These are phyloP conservation scores for Aphanomyces invadans DNA, from an alignment of 352 stramenopile species.

Conservation along the genomic window DNA sequence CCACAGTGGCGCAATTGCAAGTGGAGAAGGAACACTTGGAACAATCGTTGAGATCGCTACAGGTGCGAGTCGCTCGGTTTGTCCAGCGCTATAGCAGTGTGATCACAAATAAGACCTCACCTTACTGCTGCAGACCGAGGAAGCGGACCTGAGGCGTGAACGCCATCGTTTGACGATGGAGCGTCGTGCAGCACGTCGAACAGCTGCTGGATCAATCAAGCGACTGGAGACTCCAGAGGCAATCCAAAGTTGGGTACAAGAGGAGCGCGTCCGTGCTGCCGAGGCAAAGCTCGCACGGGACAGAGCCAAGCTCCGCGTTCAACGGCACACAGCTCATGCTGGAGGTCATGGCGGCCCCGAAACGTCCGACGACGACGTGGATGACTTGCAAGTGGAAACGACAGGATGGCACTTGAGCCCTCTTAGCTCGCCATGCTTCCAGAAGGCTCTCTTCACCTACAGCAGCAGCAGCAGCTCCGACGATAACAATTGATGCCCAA, in stretches of 20 bases:
- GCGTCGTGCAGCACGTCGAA: neutral
- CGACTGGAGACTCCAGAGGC: neutral
- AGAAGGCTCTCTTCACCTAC: constrained; percentile 18
- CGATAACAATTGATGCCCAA: constrained; percentile 15
- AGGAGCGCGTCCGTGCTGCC: neutral
- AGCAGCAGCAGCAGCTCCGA: constrained; percentile 20
- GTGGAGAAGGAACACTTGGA: constrained; percentile 11
- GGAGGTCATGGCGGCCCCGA: constrained; percentile 3
- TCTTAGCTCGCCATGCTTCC: neutral
- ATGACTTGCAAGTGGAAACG: neutral
- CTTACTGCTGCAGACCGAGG: constrained; percentile 13
- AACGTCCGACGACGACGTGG: neutral
- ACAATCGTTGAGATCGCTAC: neutral
- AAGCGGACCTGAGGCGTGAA: neutral
- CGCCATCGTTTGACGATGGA: constrained; percentile 14
- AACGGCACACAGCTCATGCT: neutral
- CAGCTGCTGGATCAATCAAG: neutral
- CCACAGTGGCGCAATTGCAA: neutral
- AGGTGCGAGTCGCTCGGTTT: neutral
- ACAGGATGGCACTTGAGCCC: constrained; percentile 6
- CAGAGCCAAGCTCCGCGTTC: constrained; percentile 12
- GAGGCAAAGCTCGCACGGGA: neutral
- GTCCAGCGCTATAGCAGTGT: too few relatives aligned
- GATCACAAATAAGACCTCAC: too few relatives aligned
- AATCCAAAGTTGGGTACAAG: neutral